Base-by-base conservation (phyloP, 2,329 filamentous ascomycete species). In the Aspergillus amoenus region DNA sequence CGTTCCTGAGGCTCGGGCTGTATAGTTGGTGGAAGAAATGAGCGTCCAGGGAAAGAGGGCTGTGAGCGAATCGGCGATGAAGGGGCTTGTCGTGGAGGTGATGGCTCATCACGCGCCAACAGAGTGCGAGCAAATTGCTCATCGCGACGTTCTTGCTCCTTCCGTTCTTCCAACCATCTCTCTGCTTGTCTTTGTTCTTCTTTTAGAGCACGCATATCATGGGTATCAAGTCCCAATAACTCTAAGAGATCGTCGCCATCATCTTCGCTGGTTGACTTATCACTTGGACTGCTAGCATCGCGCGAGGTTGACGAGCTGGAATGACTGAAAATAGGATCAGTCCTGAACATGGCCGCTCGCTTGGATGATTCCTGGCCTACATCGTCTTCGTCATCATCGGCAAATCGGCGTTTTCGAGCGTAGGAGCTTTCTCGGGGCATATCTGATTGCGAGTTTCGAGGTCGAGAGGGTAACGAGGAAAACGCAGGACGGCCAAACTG, bases 71-170 rank as follows among this genome's bases (percentile, higher is more conserved):
- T 40, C n/a, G 54, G 50, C 41, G 55, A 55, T 11, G 57, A 43
- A 15, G 44, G 43, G 30, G 41, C 57, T 39, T 13, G 55, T 15
- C 18, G 5, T 41, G 57, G 30, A 17, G 57, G 61, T 17, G 53
- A 54, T 9, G 62, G 48, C 13, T 65, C 61, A 49, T 59, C 65
- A 66, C 47, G 64, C 62, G 27, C 72, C 60, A 76, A 71, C 12
- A 79, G 63, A 24, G 59, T 68, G 45, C 72, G 70, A 34, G 76
- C 76, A 56, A 73, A 64, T 58, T 73, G 71, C n/a, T 62, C 73
- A 56, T 78, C 75, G 34, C 62, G 67, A 18, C 67, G 71, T 55
- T 73, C 72, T 60, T 74, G 71, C 51, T 70, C 67, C 43, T 61
- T 66, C 17, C 67, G 67, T 37, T 68, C 57, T 52, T 68, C 47